phyloP scores from a whole-genome alignment of 768 basidiomycete genomes.

The Amanita polypyramis region DNA sequence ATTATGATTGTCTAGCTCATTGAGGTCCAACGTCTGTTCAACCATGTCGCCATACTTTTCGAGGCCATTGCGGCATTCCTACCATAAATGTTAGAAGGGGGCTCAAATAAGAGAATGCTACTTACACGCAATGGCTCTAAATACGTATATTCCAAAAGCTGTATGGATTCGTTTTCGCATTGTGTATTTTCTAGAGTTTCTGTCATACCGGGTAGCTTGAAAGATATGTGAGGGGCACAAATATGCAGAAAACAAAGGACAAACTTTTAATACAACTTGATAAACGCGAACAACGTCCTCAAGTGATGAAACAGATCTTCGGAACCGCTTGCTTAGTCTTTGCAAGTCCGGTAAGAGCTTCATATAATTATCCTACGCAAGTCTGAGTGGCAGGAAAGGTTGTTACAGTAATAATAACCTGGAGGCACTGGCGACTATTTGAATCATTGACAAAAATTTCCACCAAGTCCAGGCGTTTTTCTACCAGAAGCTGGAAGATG shows the following conservation, averaged over 20 bases:
- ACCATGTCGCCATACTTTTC: slow-evolving; percentile 88
- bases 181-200: slow-evolving; percentile 44
- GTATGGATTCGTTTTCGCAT: slow-evolving; percentile 30
- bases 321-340: slow-evolving; percentile 85
- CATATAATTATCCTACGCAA: slow-evolving; percentile 67
- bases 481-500: slow-evolving; percentile 25
- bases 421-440: slow-evolving; percentile 57
- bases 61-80: slow-evolving; percentile 58
- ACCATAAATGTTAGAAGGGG: not conserved
- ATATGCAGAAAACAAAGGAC: slow-evolving; percentile 4
- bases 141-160: slow-evolving; percentile 62
- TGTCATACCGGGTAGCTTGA: slow-evolving; percentile 70
- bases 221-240: not conserved
- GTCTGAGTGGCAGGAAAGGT: not conserved
- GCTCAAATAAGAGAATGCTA: not conserved
- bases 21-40: slow-evolving; percentile 88
- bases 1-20: slow-evolving; percentile 74
- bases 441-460: slow-evolving; percentile 78
- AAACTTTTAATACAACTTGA: slow-evolving; percentile 81
- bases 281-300: slow-evolving; percentile 96
- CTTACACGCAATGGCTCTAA: slow-evolving; percentile 48
- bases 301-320: slow-evolving; percentile 70
- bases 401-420: slow-evolving; percentile 32
- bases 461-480: slow-evolving; percentile 79
- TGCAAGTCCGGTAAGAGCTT: slow-evolving; percentile 92